Percentiles rank a stretch among this genome's conserved stretches.
phyloP scores from a whole-genome alignment of 2,329 filamentous ascomycete genomes.

The Cryoendolithus antarcticus region DNA sequence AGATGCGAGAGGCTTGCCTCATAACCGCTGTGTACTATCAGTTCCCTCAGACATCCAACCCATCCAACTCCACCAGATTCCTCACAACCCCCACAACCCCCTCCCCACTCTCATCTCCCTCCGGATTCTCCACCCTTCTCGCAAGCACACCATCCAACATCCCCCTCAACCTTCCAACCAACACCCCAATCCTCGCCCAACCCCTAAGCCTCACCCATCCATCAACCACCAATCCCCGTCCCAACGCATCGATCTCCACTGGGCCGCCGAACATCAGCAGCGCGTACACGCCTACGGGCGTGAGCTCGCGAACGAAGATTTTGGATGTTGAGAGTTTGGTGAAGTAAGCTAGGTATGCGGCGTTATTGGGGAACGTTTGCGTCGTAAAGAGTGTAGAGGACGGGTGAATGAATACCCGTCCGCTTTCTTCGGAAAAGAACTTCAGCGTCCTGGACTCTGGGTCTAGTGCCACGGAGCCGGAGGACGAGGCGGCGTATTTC shows the following conservation, averaged over 20 bases:
- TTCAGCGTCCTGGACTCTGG: slow-evolving; percentile 86
- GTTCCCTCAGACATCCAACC: slow-evolving; percentile 29
- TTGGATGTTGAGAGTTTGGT: slow-evolving; percentile 85
- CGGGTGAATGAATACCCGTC: slow-evolving; percentile 86
- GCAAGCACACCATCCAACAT: slow-evolving; percentile 81
- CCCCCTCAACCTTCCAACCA: slow-evolving; percentile 68
- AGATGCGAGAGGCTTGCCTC: too few species aligned
- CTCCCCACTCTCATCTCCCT: slow-evolving; percentile 28
- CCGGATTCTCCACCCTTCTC: slow-evolving; percentile 65
- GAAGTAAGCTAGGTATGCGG: slow-evolving; percentile 78
- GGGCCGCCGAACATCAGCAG: slow-evolving; percentile 78
- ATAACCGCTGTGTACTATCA: not conserved
- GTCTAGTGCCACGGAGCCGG: slow-evolving; percentile 83
- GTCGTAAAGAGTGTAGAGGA: slow-evolving; percentile 74
- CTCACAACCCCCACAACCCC: slow-evolving; percentile 68
- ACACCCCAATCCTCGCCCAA: slow-evolving; percentile 87
- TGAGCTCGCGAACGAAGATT: slow-evolving; percentile 81
- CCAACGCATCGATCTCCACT: slow-evolving; percentile 76
- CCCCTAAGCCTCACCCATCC: slow-evolving; percentile 78
- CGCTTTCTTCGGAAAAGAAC: slow-evolving; percentile 75
- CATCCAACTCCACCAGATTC: slow-evolving; percentile 78
- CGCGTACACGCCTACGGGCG: slow-evolving; percentile 83
- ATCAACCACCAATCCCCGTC: slow-evolving; percentile 77
- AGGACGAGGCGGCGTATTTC: slow-evolving; percentile 79
- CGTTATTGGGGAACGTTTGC: slow-evolving; percentile 62